These are phyloP conservation scores for Cephalotrichum gorgonifer DNA, from an alignment of 2,329 filamentous ascomycete genomes.

Conservation along the genomic window DNA sequence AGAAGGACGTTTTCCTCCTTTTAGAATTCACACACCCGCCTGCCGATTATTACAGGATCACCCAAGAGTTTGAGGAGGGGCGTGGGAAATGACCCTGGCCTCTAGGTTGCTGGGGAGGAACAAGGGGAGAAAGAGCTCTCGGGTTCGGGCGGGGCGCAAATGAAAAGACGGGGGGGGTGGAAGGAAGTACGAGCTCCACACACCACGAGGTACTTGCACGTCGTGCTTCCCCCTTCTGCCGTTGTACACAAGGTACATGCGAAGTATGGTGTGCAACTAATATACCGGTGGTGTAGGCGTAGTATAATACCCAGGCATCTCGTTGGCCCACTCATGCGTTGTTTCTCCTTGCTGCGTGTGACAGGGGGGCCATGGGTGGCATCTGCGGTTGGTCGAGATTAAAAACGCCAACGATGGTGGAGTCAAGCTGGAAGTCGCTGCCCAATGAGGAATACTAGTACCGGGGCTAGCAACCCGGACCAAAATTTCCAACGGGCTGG, in stretches of 20 bases:
- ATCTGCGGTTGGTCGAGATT: slow-evolving; percentile 27
- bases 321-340: slow-evolving; percentile 34
- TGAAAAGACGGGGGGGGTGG: slow-evolving; percentile 19
- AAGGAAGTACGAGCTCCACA: slow-evolving; percentile 17
- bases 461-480: slow-evolving; percentile 34
- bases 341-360: slow-evolving; percentile 36
- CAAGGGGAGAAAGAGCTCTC: slow-evolving; percentile 15
- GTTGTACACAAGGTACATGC: not conserved
- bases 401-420: slow-evolving; percentile 39
- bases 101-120: slow-evolving; percentile 1
- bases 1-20: slow-evolving; percentile 5
- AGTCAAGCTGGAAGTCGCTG: slow-evolving; percentile 32
- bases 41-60: slow-evolving; percentile 3
- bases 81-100: not conserved
- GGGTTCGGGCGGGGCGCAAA: slow-evolving; percentile 12
- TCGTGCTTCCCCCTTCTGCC: not conserved
- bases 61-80: slow-evolving; percentile 1
- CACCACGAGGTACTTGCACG: slow-evolving; percentile 6
- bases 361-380: slow-evolving; percentile 30
- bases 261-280: not conserved
- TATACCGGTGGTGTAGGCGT: not conserved
- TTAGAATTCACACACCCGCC: not conserved
- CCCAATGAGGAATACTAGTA: slow-evolving; percentile 38
- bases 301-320: not conserved
- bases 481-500: slow-evolving; percentile 25